Evolutionary conservation across 306 rosid genomes (phyloP), one percentile per base, ranked within the genome.

Genomic region (Amphicarpaea edgeworthii): DNA sequence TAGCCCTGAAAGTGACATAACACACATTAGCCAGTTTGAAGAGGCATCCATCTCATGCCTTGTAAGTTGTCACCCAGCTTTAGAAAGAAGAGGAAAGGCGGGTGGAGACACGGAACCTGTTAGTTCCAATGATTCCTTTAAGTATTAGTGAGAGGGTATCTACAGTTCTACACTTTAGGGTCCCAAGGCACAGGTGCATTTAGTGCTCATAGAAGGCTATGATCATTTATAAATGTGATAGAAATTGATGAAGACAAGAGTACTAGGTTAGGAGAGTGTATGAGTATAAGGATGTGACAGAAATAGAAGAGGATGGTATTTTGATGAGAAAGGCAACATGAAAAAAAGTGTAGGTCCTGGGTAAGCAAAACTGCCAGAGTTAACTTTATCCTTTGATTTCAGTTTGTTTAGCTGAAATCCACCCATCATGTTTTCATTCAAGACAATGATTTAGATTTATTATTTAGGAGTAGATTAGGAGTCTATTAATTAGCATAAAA

Each of bases 101-200:
- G 64, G 65, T n/a, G 10, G 34, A 10, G 69, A 7, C 49, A 12
- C 3, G 12, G 38, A 62, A 12, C 5, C 1, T 47, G 41, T 46
- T 62, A 34, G 73, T 65, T 65, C 57, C 57, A 55, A 38, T 24
- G 30, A 76, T 51, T 65, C 55, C 20, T 37, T 21, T 49, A 34
- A 23, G 28, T 54, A 34, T 23, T 21, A 64, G 30, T 38, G 9
- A 75, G 8, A 41, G 57, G 73, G 37, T 30, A 61, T 75, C 24
- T 32, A 43, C 12, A 24, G 28, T 24, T 73, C 21, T 45, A 46
- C 23, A 24, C 58, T 76, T 7, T 12, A 20, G 38, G 67, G 30
- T 10, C 69, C 73, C 63, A 11, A 21, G 32, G 69, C 11, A 68
- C 37, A 45, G 26, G 68, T 28, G 61, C 21, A 32, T 68, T 68